phyloP scores from a whole-genome alignment of 768 basidiomycete genomes.

The Aureoboletus auriporus region DNA sequence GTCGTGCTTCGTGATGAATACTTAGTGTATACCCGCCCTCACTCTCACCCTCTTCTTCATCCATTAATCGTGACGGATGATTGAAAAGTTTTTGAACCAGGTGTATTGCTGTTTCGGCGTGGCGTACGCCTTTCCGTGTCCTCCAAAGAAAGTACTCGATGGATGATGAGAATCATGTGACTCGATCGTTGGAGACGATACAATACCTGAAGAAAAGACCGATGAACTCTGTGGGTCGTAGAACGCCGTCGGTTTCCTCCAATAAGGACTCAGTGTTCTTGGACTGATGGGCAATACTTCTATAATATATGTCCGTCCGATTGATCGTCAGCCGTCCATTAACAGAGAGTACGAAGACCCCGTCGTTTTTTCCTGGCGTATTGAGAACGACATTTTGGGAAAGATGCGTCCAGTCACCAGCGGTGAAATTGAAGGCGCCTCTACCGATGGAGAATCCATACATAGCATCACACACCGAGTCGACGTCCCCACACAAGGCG shows the following conservation, averaged over 20 bases:
- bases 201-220: constrained; percentile 77
- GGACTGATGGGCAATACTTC: constrained; percentile 32
- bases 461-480: constrained; percentile 56
- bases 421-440: constrained; percentile 59
- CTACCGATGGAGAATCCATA: constrained; percentile 78
- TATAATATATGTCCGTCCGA: constrained; percentile 59
- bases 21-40: not conserved
- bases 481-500: constrained; percentile 52
- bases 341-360: constrained; percentile 60
- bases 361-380: constrained; percentile 68
- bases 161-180: not conserved
- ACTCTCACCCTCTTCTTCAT: not conserved
- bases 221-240: constrained; percentile 36
- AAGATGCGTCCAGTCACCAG: constrained; percentile 69
- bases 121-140: constrained; percentile 61
- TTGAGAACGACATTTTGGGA: constrained; percentile 69
- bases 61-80: constrained; percentile 30
- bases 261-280: not conserved
- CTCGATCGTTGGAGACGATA: not conserved
- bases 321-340: constrained; percentile 52
- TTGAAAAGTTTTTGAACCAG: constrained; percentile 70
- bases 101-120: constrained; percentile 71
- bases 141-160: constrained; percentile 72
- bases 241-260: not conserved
- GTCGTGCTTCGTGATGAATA: constrained; percentile 6